phyloP scores from a whole-genome alignment of 108 stramenopile genomes.

The Fragilariopsis cylindrus region DNA sequence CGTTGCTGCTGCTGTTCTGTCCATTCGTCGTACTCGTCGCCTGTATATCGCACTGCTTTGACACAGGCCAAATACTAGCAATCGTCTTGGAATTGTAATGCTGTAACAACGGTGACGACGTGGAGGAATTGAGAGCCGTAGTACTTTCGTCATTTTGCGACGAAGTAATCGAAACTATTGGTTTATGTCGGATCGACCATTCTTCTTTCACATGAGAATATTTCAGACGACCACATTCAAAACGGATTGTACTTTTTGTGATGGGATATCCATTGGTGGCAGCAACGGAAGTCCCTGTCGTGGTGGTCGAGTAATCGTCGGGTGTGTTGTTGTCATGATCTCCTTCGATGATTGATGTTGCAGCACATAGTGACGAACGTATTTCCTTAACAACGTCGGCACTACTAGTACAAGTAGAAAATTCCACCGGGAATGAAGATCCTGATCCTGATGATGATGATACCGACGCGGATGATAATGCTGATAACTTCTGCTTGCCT shows the following conservation, averaged over 20 bases:
- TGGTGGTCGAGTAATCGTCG: neutral
- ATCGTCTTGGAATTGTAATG: conserved; percentile 1
- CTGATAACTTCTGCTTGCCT: too few relatives aligned
- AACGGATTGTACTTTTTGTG: conserved; percentile 1
- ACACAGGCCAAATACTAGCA: conserved; percentile 3
- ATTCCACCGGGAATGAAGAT: too few relatives aligned
- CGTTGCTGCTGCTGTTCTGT: too few relatives aligned
- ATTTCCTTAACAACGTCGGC: conserved; percentile 12
- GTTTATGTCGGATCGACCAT: conserved; percentile 4
- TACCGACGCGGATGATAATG: too few relatives aligned
- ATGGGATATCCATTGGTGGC: neutral
- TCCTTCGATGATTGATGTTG: conserved; percentile 8
- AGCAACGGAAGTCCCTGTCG: neutral
- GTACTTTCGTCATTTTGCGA: neutral
- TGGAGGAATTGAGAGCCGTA: too few relatives aligned
- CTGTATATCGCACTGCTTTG: neutral
- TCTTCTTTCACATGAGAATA: conserved; percentile 16
- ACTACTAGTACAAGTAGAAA: too few relatives aligned
- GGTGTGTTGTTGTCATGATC: neutral
- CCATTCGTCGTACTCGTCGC: too few relatives aligned
- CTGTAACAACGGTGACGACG: too few relatives aligned
- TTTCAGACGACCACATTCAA: conserved; percentile 22
- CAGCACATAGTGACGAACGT: conserved; percentile 10
- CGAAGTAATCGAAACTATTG: neutral
- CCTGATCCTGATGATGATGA: too few relatives aligned